A percentile compares a stretch with the other conserved stretches of the same genome.
phyloP scores from a whole-genome alignment of 2,329 filamentous ascomycete genomes.

The Pyricularia sp. region DNA sequence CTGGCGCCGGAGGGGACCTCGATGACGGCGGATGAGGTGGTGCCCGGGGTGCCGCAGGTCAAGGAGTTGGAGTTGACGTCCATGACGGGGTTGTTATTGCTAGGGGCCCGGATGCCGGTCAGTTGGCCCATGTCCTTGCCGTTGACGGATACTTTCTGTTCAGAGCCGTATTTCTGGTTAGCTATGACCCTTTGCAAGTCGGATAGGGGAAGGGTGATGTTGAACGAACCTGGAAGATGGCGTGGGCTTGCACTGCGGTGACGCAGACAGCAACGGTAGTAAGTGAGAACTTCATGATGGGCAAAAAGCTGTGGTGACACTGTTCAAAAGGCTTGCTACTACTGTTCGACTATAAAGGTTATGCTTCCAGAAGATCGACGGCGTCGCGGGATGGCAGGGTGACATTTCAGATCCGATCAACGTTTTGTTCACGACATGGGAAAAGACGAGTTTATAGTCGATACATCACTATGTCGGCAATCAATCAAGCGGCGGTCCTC shows the following conservation, averaged over 20 bases:
- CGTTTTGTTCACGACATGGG: not conserved
- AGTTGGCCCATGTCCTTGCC: constrained; percentile 31
- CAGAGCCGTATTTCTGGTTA: not conserved
- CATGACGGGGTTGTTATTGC: constrained; percentile 43
- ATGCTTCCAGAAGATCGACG: not conserved
- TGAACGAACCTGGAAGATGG: constrained; percentile 30
- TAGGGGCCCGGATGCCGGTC: constrained; percentile 35
- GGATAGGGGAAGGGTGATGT: not conserved
- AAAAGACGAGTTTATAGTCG: not conserved
- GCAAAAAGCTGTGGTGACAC: not conserved
- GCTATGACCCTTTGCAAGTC: not conserved
- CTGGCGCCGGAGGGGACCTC: constrained; percentile 39
- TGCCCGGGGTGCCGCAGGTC: constrained; percentile 36
- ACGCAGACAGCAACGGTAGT: constrained; percentile 22
- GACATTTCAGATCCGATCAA: not conserved
- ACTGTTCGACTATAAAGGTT: not conserved
- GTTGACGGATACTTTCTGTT: constrained; percentile 33
- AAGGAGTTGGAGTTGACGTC: constrained; percentile 39
- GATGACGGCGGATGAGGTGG: constrained; percentile 32
- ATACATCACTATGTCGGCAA: not conserved
- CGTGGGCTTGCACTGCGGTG: constrained; percentile 26
- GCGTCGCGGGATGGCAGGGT: not conserved
- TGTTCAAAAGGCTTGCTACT: constrained; percentile 5
- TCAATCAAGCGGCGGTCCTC: not conserved
- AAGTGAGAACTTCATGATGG: constrained; percentile 28